Base-by-base conservation (phyloP, 306 rosid species). In the Inga laurina region DNA sequence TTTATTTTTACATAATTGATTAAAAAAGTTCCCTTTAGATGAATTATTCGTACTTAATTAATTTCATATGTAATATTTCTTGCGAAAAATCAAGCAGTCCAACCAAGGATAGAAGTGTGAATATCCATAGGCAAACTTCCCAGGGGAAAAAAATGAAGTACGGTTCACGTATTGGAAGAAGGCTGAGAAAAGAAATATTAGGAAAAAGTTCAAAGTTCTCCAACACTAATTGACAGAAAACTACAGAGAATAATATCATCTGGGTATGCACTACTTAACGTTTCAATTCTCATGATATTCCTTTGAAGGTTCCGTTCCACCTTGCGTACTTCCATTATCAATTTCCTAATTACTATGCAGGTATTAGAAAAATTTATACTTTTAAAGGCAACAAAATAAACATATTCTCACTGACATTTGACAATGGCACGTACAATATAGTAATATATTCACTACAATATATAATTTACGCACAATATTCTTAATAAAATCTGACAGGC, bases 171-270 rank as follows among this genome's bases (percentile, higher is more conserved):
- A 81, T 49, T 75, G 44, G 8, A 54, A 13, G 10, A 72, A 72
- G 15, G n/a, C 75, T 78, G 49, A 48, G 65, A 34, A 49, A 73
- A 78, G 12, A 49, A 19, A 66, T 24, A 65, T 4, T 45, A 39
- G 6, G 81, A 43, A 82, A 56, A 68, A 54, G n/a, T 76, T 67
- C 76, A 71, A 54, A 71, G 35, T 43, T 44, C 67, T 61, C 18
- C 35, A 21, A 61, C 57, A 7, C n/a, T 54, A 64, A 30, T 74
- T 62, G 65, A n/a, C 34, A 74, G 39, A 21, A 68, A 64, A 43
- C 9, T 13, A 45, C 56, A 74, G n/a, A 64, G 74, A 78, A 65
- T 46, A 78, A 70, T 46, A 21, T 59, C 24, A 45, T 76, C 15
- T 59, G 24, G 45, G 67, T 30, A 54, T 52, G 66, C 48, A 59